Evolutionary conservation across 257 asterid species (phyloP).

Genomic region (Forsythia viridissima): DNA sequence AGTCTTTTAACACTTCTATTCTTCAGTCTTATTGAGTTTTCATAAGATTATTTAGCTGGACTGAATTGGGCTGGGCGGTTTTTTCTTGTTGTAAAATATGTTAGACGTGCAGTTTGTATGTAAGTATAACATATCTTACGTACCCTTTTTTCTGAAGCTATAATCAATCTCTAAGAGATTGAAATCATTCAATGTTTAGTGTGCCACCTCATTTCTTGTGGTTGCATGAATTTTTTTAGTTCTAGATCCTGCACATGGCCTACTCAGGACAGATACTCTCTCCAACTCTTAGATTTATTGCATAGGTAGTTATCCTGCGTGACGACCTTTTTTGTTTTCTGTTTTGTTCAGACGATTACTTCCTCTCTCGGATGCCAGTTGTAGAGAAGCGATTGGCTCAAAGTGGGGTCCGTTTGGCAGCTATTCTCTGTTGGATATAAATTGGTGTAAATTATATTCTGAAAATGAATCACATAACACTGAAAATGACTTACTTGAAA

Average conservation of each 20-base stretch:
- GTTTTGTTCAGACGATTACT: conserved; percentile 65
- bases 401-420: conserved; percentile 85
- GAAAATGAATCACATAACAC: no score
- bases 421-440: no score
- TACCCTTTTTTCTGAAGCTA: background rate
- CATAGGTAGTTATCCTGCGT: background rate
- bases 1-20: conserved; percentile 16
- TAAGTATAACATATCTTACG: background rate
- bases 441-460: no score
- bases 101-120: background rate
- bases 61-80: background rate
- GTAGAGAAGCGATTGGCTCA: conserved; percentile 80
- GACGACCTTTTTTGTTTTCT: background rate
- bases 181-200: background rate
- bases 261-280: background rate
- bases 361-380: conserved; percentile 75
- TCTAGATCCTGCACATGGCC: background rate
- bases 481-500: no score
- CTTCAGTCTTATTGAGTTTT: background rate
- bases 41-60: background rate
- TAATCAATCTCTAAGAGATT: background rate
- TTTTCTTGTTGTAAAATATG: background rate
- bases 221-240: background rate
- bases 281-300: conserved; percentile 2
- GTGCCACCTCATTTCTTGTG: background rate